Evolutionary conservation across 257 asterid species (phyloP).

Genomic region (Solanum peruvianum): DNA sequence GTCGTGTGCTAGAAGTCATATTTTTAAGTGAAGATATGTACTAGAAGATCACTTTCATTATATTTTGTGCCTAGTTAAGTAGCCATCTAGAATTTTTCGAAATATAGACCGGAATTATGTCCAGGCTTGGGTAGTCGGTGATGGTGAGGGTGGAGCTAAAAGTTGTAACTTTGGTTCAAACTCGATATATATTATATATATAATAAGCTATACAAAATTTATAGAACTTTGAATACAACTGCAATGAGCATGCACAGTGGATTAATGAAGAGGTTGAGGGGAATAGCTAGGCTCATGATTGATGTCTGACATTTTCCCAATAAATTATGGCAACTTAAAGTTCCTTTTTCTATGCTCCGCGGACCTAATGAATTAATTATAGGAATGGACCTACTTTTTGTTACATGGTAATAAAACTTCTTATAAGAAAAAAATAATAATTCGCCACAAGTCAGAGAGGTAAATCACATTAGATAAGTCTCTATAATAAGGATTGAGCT

Average conservation of each 20-base stretch:
- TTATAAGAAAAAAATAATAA: too few relatives aligned
- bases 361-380: not conserved
- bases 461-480: not conserved
- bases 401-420: not conserved
- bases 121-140: not conserved
- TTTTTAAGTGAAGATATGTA: not conserved
- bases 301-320: slow-evolving; percentile 11
- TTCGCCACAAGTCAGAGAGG: not conserved
- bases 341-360: not conserved
- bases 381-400: not conserved
- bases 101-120: not conserved
- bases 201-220: not conserved
- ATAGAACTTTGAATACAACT: not conserved
- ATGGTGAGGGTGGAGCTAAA: not conserved
- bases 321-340: not conserved
- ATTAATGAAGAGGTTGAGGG: not conserved
- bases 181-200: not conserved
- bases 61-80: not conserved
- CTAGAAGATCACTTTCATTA: not conserved
- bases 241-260: not conserved
- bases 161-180: too few relatives aligned
- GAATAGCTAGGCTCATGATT: slow-evolving; percentile 5
- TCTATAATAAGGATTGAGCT: not conserved
- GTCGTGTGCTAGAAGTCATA: not conserved
- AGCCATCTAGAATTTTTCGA: not conserved